Evolutionary conservation across 2,329 filamentous ascomycete genomes (phyloP).

Genomic region (Hortaea sp.): DNA sequence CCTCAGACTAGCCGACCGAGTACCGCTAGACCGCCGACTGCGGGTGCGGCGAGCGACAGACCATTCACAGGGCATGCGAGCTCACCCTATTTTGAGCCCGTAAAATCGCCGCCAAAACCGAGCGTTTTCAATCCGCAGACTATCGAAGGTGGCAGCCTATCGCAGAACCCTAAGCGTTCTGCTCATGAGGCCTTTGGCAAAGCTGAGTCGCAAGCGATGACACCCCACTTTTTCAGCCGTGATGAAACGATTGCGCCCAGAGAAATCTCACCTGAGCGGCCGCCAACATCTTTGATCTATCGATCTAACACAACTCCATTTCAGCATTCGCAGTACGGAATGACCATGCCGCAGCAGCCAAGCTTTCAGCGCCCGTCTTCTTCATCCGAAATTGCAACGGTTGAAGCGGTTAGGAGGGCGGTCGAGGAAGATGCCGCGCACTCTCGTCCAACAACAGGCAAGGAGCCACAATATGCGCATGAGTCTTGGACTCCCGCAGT

Average conservation of each 20-base stretch:
- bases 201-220: neutral
- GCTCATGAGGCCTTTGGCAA: neutral
- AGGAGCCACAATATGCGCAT: neutral
- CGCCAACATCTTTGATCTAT: constrained; percentile 3
- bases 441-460: neutral
- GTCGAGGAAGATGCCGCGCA: constrained; percentile 3
- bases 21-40: constrained; percentile 5
- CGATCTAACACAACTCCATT: constrained; percentile 6
- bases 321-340: constrained; percentile 6
- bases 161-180: neutral
- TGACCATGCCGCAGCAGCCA: constrained; percentile 1
- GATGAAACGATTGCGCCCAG: constrained; percentile 2
- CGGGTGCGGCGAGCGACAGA: constrained; percentile 1
- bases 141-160: neutral
- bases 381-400: constrained; percentile 2
- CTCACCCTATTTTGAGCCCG: constrained; percentile 2
- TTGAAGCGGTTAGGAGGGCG: constrained; percentile 6
- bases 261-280: constrained; percentile 1
- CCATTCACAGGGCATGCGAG: constrained; percentile 2
- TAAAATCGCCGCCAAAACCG: neutral
- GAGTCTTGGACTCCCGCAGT: neutral
- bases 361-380: constrained; percentile 6
- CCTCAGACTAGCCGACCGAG: constrained; percentile 11
- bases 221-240: neutral
- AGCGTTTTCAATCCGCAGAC: neutral